Conservation (phyloP, 495 filamentous ascomycete genomes). For the Daldinia vernicosa region DNA sequence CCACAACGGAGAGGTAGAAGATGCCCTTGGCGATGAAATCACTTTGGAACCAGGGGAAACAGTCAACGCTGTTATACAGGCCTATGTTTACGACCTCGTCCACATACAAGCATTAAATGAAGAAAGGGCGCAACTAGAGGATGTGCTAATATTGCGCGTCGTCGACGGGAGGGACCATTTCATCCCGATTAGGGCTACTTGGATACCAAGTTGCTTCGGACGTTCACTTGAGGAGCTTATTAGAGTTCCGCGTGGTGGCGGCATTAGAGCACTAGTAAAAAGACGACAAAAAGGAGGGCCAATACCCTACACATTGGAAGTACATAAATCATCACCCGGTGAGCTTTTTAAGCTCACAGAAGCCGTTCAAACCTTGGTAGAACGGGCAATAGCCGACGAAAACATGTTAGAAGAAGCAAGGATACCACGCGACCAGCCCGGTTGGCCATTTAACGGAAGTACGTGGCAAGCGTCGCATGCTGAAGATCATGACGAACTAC, state of each 20-base stretch:
- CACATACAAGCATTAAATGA: conserved; percentile 79
- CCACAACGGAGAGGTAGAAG: conserved; percentile 23
- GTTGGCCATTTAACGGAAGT: conserved; percentile 78
- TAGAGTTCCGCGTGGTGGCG: conserved; percentile 78
- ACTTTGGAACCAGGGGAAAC: conserved; percentile 78
- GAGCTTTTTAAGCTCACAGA: conserved; percentile 91
- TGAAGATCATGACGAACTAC: conserved; percentile 40
- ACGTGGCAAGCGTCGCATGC: conserved; percentile 48
- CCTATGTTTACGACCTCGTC: conserved; percentile 68
- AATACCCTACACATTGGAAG: conserved; percentile 56
- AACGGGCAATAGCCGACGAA: conserved; percentile 81
- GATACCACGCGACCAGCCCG: conserved; percentile 62
- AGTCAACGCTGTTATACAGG: conserved; percentile 70
- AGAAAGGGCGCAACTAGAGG: conserved; percentile 70
- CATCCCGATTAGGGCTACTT: conserved; percentile 77
- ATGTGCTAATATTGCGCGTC: conserved; percentile 90
- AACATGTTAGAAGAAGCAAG: conserved; percentile 76
- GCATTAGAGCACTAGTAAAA: conserved; percentile 60
- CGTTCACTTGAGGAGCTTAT: conserved; percentile 85
- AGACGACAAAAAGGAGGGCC: conserved; percentile 45
- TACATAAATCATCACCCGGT: conserved; percentile 66
- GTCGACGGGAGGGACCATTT: conserved; percentile 89
- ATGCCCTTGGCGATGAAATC: conserved; percentile 46
- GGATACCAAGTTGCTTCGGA: conserved; percentile 85
- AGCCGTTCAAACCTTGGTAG: conserved; percentile 75